A percentile compares a stretch with the other conserved stretches of the same genome.
These are phyloP conservation scores for Melaleuca quinquenervia DNA, from an alignment of 345 rosid species.

Conservation along the genomic window DNA sequence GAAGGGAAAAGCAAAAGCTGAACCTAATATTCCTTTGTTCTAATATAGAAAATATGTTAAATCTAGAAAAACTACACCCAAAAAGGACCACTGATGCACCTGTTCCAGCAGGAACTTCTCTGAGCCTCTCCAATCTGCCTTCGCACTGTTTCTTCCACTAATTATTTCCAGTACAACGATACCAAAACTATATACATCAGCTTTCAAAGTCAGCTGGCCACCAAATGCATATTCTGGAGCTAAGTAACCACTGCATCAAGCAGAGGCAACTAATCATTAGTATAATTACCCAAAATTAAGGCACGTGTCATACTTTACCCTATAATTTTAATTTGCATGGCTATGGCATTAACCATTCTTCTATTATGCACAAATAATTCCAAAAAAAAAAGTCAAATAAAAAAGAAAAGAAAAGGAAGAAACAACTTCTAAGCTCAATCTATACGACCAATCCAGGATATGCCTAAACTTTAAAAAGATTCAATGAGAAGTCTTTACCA, in stretches of 20 bases:
- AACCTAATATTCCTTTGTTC: background rate
- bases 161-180: conserved; percentile 50
- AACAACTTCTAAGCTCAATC: background rate
- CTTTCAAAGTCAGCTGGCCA: conserved; percentile 62
- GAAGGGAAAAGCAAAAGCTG: background rate
- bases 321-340: background rate
- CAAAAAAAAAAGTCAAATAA: background rate
- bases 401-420: background rate
- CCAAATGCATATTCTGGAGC: conserved; percentile 73
- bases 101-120: conserved; percentile 42
- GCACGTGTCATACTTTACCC: background rate
- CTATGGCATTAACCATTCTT: background rate
- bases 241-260: conserved; percentile 55
- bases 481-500: background rate
- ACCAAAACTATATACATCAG: conserved; percentile 72
- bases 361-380: background rate
- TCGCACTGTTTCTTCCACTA: conserved; percentile 47
- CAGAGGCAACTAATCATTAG: background rate
- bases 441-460: background rate
- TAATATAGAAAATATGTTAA: background rate
- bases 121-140: conserved; percentile 27
- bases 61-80: background rate
- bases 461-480: background rate
- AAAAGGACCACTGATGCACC: conserved; percentile 17
- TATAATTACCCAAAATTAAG: background rate